Conservation (phyloP, 2,329 filamentous ascomycete species). For the Trichoderma endophyticum region DNA sequence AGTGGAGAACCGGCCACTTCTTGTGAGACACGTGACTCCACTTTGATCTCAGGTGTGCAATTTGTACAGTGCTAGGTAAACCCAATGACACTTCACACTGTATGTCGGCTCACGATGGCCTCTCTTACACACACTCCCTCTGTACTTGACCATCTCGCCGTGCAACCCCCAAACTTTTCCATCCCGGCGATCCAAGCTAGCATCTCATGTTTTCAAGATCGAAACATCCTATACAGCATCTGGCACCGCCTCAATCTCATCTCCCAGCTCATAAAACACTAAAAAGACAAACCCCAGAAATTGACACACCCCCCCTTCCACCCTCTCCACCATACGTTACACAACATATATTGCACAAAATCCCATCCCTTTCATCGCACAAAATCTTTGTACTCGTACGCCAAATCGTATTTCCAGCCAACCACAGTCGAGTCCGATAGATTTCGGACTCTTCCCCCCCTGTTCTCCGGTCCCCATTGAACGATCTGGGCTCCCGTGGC, state of each 20-base stretch:
- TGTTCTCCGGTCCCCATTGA: not conserved
- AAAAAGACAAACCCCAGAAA: not conserved
- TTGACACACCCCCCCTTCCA: not conserved
- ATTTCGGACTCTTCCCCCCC: not conserved
- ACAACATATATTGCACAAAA: not conserved
- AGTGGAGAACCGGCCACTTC: not conserved
- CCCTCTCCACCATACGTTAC: not conserved
- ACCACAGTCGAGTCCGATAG: not conserved
- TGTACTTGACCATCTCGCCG: not conserved
- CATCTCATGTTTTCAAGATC: not conserved
- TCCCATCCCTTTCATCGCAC: not conserved
- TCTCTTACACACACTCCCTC: not conserved
- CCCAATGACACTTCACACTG: not conserved
- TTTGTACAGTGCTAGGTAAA: not conserved
- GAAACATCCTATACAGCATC: not conserved
- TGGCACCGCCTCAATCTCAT: not conserved
- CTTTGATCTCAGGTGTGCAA: not conserved
- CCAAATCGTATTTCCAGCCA: not conserved
- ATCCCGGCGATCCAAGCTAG: not conserved
- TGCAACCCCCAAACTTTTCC: not conserved
- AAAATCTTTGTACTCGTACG: not conserved
- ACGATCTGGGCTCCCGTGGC: too few relatives aligned
- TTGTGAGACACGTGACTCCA: conserved; percentile 4
- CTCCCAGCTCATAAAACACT: not conserved
- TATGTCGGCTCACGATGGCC: not conserved